phyloP scores from a whole-genome alignment of 2,329 filamentous ascomycete species.

The Sarocladiaceae sp. region DNA sequence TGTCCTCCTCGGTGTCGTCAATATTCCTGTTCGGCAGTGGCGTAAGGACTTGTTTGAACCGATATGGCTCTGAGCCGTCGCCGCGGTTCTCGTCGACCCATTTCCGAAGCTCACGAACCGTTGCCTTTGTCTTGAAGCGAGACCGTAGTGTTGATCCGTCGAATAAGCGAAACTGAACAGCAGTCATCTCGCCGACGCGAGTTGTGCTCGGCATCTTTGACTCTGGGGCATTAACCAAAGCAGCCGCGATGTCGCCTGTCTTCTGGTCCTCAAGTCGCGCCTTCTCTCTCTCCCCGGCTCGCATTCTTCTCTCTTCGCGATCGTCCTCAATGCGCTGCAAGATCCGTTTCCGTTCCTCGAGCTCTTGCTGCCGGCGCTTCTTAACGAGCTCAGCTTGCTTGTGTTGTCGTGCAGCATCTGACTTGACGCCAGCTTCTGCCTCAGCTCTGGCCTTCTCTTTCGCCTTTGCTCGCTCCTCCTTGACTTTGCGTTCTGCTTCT shows the following conservation, averaged over 20 bases:
- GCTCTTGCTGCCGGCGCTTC: slow-evolving; percentile 60
- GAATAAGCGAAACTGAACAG: slow-evolving; percentile 76
- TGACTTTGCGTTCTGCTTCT: slow-evolving; percentile 41
- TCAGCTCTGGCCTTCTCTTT: slow-evolving; percentile 42
- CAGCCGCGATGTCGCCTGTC: slow-evolving; percentile 22
- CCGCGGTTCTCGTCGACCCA: slow-evolving; percentile 69
- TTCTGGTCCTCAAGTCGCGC: slow-evolving; percentile 28
- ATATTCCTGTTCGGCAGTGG: slow-evolving; percentile 73
- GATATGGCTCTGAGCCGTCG: slow-evolving; percentile 63
- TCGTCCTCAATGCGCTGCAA: slow-evolving; percentile 74
- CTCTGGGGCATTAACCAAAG: slow-evolving; percentile 26
- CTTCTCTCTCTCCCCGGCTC: slow-evolving; percentile 46
- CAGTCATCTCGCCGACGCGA: slow-evolving; percentile 29
- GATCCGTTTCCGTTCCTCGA: slow-evolving; percentile 66
- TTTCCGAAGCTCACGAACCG: slow-evolving; percentile 63
- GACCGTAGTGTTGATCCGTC: slow-evolving; percentile 77
- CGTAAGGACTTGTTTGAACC: slow-evolving; percentile 78
- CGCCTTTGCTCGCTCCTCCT: slow-evolving; percentile 44
- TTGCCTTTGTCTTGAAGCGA: slow-evolving; percentile 62
- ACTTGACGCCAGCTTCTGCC: slow-evolving; percentile 29
- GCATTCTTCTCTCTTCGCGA: slow-evolving; percentile 60
- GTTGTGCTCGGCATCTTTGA: slow-evolving; percentile 25
- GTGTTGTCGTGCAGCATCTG: slow-evolving; percentile 28
- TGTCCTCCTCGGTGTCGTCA: slow-evolving; percentile 68
- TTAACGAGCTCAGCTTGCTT: slow-evolving; percentile 49